Base-by-base conservation (phyloP, 129 eudicot species). In the Logfia minima region DNA sequence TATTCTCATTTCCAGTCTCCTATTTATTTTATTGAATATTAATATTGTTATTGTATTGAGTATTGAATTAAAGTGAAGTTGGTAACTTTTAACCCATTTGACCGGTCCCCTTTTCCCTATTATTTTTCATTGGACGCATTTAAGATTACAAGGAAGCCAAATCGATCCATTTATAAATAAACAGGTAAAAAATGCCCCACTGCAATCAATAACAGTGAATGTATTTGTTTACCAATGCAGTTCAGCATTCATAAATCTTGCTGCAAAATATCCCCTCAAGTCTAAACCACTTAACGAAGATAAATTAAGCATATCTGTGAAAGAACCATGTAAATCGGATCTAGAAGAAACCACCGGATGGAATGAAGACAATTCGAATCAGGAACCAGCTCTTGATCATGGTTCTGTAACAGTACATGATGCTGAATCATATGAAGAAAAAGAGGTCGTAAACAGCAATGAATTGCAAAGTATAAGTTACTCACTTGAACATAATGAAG, bases 221-320 rank as follows among this genome's bases (percentile, higher is more conserved):
- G 62, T 69, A 26, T 72, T 70, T 31, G 26, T 64, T 74, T 55
- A 59, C 45, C 70, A 48, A 77, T 88, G 95, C 89, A 95, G 99
- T 84, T 95, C 97, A 6, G 99, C 97, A 34, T 95, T 83, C 79
- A 95, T 95, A 93, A 79, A 95, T 77, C 84, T 95, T 35, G 99
- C 95, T 70, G 96, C 99, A 28, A 85, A 77, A 32, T 95, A 75
- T 82, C 99, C 99, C 22, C 74, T 77, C 35, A 78, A 83, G 75
- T 70, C 92, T 17, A 81, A 67, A 73, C 83, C 82, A 61, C 62
- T 70, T 62, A 19, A 72, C 32, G 90, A 80, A 66, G 89, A 82
- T 43, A 51, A 61, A 52, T 66, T 79, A 56, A 78, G 79, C 74
- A 70, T 79, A 56, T 71, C 80, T 64, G 84, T 72, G 14, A 75